These are phyloP conservation scores for Tolypocladium guangdongense DNA, from an alignment of 2,329 filamentous ascomycete species.

Conservation along the genomic window DNA sequence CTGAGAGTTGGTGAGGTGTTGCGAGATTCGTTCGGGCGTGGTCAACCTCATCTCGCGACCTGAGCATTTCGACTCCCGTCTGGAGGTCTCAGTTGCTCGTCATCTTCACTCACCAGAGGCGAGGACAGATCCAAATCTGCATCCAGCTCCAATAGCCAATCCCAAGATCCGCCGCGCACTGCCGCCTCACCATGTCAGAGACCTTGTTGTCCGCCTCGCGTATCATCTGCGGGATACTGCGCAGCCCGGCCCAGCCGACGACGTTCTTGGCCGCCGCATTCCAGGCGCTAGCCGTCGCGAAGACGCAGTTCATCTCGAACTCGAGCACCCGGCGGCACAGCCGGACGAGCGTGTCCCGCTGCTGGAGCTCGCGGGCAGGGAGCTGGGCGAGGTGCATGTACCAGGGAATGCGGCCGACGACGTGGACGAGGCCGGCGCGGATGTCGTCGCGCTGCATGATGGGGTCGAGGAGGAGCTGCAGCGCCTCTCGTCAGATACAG, in stretches of 20 bases:
- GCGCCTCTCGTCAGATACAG: neutral
- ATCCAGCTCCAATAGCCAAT: slow-evolving; percentile 6
- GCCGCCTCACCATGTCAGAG: slow-evolving; percentile 9
- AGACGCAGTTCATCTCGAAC: slow-evolving; percentile 29
- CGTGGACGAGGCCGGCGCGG: slow-evolving; percentile 17
- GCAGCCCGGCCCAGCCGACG: slow-evolving; percentile 22
- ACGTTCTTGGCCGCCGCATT: slow-evolving; percentile 25
- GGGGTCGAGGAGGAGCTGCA: slow-evolving; percentile 23
- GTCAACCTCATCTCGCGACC: neutral
- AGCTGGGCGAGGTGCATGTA: slow-evolving; percentile 21
- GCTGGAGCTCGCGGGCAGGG: slow-evolving; percentile 7
- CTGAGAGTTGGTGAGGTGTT: too few species aligned
- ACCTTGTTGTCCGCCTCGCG: slow-evolving; percentile 15
- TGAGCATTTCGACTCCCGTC: neutral
- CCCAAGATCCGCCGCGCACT: slow-evolving; percentile 8
- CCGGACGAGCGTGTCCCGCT: slow-evolving; percentile 13
- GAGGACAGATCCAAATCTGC: slow-evolving; percentile 1
- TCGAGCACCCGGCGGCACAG: slow-evolving; percentile 23
- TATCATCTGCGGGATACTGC: slow-evolving; percentile 14
- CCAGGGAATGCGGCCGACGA: slow-evolving; percentile 21
- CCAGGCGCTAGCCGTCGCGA: slow-evolving; percentile 25
- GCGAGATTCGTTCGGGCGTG: neutral
- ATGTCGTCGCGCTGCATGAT: slow-evolving; percentile 21
- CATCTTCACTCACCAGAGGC: neutral
- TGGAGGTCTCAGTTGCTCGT: neutral